Evolutionary conservation across 192 early-diverging fungal genomes (phyloP).

Genomic region (Phlyctochytrium bullatum): DNA sequence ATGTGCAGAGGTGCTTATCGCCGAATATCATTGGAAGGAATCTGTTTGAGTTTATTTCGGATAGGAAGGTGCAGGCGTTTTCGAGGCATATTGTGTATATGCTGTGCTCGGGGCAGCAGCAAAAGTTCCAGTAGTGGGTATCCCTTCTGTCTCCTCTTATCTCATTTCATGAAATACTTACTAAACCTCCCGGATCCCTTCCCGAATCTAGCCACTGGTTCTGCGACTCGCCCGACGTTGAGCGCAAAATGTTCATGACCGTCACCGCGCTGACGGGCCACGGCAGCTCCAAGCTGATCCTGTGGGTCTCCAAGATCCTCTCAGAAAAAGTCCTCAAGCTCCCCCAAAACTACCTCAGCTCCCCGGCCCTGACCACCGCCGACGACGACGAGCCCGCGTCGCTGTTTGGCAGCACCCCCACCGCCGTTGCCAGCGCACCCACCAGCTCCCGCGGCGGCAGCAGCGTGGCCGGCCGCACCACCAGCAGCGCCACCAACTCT

Average conservation of each 20-base stretch:
- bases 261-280: constrained; percentile 12
- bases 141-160: neutral
- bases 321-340: constrained; percentile 27
- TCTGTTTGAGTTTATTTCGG: constrained; percentile 27
- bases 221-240: constrained; percentile 29
- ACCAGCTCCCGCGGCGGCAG: no score
- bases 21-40: constrained; percentile 22
- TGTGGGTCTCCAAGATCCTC: constrained; percentile 31
- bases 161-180: neutral
- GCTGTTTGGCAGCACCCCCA: no score
- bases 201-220: constrained; percentile 22
- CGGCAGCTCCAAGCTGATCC: constrained; percentile 20
- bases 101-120: constrained; percentile 21
- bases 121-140: constrained; percentile 18
- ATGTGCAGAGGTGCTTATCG: neutral
- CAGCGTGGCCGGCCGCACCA: no score
- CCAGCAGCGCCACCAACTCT: no score
- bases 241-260: constrained; percentile 40
- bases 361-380: neutral
- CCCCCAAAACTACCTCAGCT: constrained; percentile 13
- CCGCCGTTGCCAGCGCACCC: no score
- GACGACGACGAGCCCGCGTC: constrained; percentile 2
- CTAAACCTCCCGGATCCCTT: neutral
- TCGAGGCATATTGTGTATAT: constrained; percentile 23
- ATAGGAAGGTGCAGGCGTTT: constrained; percentile 18